Base-by-base conservation (phyloP, 169 alveolate genomes). In the Plasmodium fragile region DNA sequence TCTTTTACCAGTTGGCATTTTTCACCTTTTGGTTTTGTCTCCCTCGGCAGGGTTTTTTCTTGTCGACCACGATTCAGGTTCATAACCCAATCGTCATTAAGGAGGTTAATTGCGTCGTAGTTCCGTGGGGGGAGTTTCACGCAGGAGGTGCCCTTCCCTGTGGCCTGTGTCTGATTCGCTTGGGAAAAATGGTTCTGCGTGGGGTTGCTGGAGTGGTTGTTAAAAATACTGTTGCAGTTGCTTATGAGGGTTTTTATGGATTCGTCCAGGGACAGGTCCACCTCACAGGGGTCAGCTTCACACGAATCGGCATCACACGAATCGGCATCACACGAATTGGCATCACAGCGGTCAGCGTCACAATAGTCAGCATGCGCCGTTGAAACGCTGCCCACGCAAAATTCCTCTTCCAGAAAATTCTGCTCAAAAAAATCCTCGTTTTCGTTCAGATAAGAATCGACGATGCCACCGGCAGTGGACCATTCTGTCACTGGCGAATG, bases 361-460 rank as follows among this genome's bases (percentile, higher is more conserved):
- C 11, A 25, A 10, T n/a, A n/a, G n/a, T n/a, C 5, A 39, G 0
- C 34, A 7, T 16, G 36, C 36, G 55, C 34, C 41, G 2, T 10
- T 45, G 30, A 79, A 7, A 34, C 65, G n/a, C 65, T 18, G 7
- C 55, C 55, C 70, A 13, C 65, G 16, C 45, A 73, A 73, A 30
- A 34, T 11, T 73, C 53, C 43, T 34, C 52, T n/a, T 36, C 45
- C 25, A 73, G 22, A 32, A 34, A 30, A 16, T 36, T 73, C 25
- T 30, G 59, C 41, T 28, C 72, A 79, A 79, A 79, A 34, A 25
- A 41, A 5, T 79, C 73, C 10, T 72, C 22, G 28, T 79, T 43
- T 25, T n/a, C 36, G 65, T 79, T 79, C 70, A 79, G 65, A 73
- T 79, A 79, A 22, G 83, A 78, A 43, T 78, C 83, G 55, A 78